Evolutionary conservation across 768 basidiomycete species (phyloP).

Genomic region (Rhizopogon rudus): DNA sequence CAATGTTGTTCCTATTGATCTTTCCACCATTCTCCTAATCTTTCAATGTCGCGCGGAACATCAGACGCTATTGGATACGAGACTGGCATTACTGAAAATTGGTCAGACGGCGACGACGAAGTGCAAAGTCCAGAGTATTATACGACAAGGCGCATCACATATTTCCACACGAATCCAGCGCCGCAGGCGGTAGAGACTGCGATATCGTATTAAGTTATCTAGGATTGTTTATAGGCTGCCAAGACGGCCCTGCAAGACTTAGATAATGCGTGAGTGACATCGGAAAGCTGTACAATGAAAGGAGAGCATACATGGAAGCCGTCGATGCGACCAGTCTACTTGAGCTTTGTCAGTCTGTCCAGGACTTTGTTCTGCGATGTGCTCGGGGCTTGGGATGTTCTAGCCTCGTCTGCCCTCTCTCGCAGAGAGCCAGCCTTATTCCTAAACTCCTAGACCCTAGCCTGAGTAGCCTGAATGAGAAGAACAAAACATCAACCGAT

Average conservation of each 20-base stretch:
- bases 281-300: not conserved
- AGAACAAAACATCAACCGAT: not conserved
- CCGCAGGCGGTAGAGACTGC: constrained; percentile 91
- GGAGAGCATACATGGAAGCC: constrained; percentile 80
- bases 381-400: constrained; percentile 77
- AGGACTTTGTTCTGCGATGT: constrained; percentile 83
- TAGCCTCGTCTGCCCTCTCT: constrained; percentile 84
- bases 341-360: constrained; percentile 72
- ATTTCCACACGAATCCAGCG: too few relatives aligned
- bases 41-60: too few relatives aligned
- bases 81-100: too few relatives aligned
- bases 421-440: constrained; percentile 59
- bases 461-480: constrained; percentile 29
- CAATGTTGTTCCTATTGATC: too few relatives aligned
- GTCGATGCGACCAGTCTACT: constrained; percentile 71
- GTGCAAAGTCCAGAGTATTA: too few relatives aligned
- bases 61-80: too few relatives aligned
- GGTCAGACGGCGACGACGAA: too few relatives aligned
- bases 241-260: constrained; percentile 68
- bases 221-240: constrained; percentile 92
- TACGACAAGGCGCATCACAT: too few relatives aligned
- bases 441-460: constrained; percentile 41
- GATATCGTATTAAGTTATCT: constrained; percentile 93
- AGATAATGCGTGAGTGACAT: not conserved
- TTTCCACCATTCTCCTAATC: too few relatives aligned